Evolutionary conservation across 169 alveolate species (phyloP), one percentile per base, ranked within the genome.

Genomic region (Cryptosporidium felis): DNA sequence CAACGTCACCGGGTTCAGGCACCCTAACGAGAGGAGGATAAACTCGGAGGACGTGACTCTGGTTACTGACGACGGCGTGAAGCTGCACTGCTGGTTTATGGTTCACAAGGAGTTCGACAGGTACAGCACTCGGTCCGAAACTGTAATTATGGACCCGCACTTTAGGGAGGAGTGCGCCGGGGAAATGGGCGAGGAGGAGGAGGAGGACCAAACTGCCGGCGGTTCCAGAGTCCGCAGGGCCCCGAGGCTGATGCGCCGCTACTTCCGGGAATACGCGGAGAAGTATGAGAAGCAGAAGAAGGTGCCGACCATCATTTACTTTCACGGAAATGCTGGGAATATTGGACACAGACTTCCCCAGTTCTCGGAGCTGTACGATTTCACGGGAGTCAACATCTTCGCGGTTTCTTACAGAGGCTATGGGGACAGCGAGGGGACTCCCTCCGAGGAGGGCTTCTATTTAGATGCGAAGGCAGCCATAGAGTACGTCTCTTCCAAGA

Each of bases 261-360:
- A 38, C 36, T 66, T 66, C 16, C 65, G 51, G 2, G 34, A 5
- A n/a, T 66, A 3, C 34, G 32, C 60, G 30, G 65, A 66, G 10
- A 44, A n/a, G 16, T 47, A 46, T 12, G 41, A 30, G 44, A 89
- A 80, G 82, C 59, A 61, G 21, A 34, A 18, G 59, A 85, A 90
- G 66, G 89, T 36, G 34, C 90, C 91, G 49, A 95, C 96, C 0
- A 80, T 95, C 9, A 61, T 95, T 14, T 95, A 81, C 81, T 92
- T 92, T 80, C 97, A 93, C 60, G 96, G 91, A 62, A 95, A 95
- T 90, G 94, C 96, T 45, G 97, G 96, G 62, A 95, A 95, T 81
- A 90, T 94, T 47, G 96, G 97, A 26, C 81, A 82, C 51, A 88
- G 95, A 81, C 41, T 93, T 42, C 74, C 80, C 36, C 81, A 47